Percentiles rank a stretch among this genome's conserved stretches.
phyloP scores from a whole-genome alignment of 2,329 filamentous ascomycete genomes.

The Arthrobotrys entomopaga region DNA sequence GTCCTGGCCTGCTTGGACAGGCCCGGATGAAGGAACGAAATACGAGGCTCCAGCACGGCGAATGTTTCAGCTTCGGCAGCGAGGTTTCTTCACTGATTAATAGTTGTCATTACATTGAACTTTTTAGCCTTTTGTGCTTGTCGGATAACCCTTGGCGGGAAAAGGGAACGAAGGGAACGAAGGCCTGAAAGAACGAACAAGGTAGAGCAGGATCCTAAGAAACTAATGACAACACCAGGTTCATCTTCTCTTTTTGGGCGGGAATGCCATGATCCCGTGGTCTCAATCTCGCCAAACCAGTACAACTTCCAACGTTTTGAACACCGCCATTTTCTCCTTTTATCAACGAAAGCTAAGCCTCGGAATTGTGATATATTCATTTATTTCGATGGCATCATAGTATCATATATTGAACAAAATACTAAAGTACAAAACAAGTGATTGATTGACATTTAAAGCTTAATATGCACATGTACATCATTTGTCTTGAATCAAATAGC shows the following conservation, averaged over 20 bases:
- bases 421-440: too few relatives aligned
- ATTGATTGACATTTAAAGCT: too few relatives aligned
- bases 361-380: conserved; percentile 23
- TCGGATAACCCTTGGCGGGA: too few relatives aligned
- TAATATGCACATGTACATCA: too few relatives aligned
- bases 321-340: neutral
- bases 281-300: neutral
- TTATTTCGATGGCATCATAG: neutral
- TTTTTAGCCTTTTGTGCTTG: too few relatives aligned
- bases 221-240: too few relatives aligned
- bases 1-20: conserved; percentile 5
- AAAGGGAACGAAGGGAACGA: too few relatives aligned
- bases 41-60: conserved; percentile 12
- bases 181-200: too few relatives aligned
- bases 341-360: conserved; percentile 17
- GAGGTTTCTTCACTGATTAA: too few relatives aligned
- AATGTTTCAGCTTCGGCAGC: conserved; percentile 28
- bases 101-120: too few relatives aligned
- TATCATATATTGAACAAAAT: neutral
- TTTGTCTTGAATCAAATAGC: too few relatives aligned
- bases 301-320: conserved; percentile 10
- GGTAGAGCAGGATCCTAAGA: too few relatives aligned
- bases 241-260: conserved; percentile 21
- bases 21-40: neutral
- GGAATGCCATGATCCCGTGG: conserved; percentile 45